These are phyloP conservation scores for Phytophthora pini DNA, from an alignment of 352 stramenopile species.

Conservation along the genomic window DNA sequence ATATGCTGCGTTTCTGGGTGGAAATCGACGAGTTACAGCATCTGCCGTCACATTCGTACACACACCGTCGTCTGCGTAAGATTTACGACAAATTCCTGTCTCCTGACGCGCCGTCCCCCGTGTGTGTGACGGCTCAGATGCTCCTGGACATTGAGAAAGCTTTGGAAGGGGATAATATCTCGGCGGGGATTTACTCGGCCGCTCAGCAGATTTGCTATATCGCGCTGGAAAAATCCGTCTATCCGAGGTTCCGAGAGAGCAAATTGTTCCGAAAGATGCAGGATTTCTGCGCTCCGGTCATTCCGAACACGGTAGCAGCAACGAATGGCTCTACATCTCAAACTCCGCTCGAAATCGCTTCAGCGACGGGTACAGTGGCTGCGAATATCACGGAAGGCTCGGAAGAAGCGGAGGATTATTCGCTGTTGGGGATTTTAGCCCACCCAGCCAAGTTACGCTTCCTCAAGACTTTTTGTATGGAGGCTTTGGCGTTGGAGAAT, in stretches of 20 bases:
- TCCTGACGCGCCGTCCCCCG: conserved; percentile 66
- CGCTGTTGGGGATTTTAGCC: conserved; percentile 62
- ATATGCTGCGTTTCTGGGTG: conserved; percentile 83
- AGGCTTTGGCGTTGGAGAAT: conserved; percentile 82
- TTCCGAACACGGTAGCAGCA: conserved; percentile 16
- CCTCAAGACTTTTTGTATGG: conserved; percentile 89
- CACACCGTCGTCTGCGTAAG: conserved; percentile 75
- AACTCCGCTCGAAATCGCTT: conserved; percentile 12
- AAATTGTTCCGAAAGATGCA: conserved; percentile 83
- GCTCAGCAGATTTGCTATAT: conserved; percentile 72
- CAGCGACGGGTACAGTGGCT: conserved; percentile 20
- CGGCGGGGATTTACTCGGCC: conserved; percentile 69
- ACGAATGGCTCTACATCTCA: not conserved
- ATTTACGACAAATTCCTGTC: conserved; percentile 91
- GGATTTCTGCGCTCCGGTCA: conserved; percentile 60
- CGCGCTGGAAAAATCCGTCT: conserved; percentile 78
- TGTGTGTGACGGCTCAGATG: conserved; percentile 79
- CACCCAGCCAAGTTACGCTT: conserved; percentile 83
- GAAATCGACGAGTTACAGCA: conserved; percentile 81
- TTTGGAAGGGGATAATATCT: conserved; percentile 72
- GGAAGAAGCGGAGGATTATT: conserved; percentile 57
- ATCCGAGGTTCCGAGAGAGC: conserved; percentile 77
- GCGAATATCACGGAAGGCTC: conserved; percentile 24
- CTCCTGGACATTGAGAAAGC: conserved; percentile 68
- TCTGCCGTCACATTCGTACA: conserved; percentile 82